phyloP scores from a whole-genome alignment of 1,139 yeast species.

The Suhomyces bribrorum region DNA sequence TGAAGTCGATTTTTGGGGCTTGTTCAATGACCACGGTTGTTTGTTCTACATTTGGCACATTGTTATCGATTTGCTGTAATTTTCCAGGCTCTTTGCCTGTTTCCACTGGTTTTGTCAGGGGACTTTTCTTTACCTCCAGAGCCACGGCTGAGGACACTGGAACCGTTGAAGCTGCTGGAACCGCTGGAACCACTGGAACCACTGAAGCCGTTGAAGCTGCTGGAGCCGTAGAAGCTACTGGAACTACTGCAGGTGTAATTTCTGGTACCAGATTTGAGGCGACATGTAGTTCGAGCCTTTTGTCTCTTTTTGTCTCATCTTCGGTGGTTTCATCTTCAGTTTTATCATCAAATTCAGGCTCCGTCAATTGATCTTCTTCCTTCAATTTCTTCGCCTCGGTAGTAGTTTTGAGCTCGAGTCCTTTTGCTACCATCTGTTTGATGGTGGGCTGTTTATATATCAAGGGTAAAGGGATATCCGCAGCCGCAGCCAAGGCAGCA shows the following conservation, averaged over 20 bases:
- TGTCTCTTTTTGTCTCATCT: slow-evolving; percentile 15
- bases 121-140: too few species aligned
- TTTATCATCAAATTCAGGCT: slow-evolving; percentile 21
- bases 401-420: neutral
- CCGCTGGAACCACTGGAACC: too few species aligned
- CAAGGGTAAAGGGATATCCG: slow-evolving; percentile 62
- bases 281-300: neutral
- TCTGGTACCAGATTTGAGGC: neutral
- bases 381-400: slow-evolving; percentile 1
- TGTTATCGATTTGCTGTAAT: too few species aligned
- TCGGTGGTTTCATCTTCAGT: slow-evolving; percentile 21
- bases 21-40: too few species aligned
- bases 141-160: too few species aligned
- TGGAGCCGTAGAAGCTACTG: neutral
- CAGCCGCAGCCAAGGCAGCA: slow-evolving; percentile 72
- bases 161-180: too few species aligned
- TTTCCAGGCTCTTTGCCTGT: neutral
- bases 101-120: neutral
- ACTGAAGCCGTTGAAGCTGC: too few species aligned
- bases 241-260: neutral
- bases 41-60: too few species aligned
- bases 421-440: slow-evolving; percentile 11
- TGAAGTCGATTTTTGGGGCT: too few species aligned
- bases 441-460: slow-evolving; percentile 12
- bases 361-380: slow-evolving; percentile 17